Percentiles rank a stretch among this genome's conserved stretches.
phyloP scores from a whole-genome alignment of 148 eudicot genomes.

The Rhododendron molle region DNA sequence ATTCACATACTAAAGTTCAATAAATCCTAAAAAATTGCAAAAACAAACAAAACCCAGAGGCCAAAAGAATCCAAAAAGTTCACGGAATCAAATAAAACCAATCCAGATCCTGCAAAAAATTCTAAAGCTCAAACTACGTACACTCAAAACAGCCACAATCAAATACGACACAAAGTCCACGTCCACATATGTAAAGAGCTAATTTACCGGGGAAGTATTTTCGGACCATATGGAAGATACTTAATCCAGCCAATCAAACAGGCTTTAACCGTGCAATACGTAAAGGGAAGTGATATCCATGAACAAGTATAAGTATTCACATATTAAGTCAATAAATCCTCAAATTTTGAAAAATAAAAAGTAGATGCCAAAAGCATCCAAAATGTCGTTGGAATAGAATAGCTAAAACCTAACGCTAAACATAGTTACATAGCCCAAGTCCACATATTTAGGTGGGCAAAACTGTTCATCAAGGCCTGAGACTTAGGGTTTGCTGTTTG shows the following conservation, averaged over 20 bases:
- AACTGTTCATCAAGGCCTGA: not conserved
- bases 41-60: conserved; percentile 4
- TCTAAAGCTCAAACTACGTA: not conserved
- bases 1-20: not conserved
- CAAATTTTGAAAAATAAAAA: not conserved
- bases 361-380: not conserved
- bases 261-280: not conserved
- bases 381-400: not conserved
- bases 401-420: not conserved
- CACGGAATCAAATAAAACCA: not conserved
- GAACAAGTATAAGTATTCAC: not conserved
- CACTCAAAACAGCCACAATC: not conserved
- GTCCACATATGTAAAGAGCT: not conserved
- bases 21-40: not conserved
- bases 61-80: not conserved
- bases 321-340: not conserved
- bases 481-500: not conserved
- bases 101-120: not conserved
- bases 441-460: too few species aligned
- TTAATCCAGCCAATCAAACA: not conserved
- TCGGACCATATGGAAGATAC: not conserved
- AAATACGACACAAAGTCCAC: not conserved
- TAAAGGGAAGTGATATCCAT: not conserved
- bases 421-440: not conserved
- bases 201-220: not conserved